These are phyloP conservation scores for Sclerotiophoma versabilis DNA, from an alignment of 2,329 filamentous ascomycete species.

Conservation along the genomic window DNA sequence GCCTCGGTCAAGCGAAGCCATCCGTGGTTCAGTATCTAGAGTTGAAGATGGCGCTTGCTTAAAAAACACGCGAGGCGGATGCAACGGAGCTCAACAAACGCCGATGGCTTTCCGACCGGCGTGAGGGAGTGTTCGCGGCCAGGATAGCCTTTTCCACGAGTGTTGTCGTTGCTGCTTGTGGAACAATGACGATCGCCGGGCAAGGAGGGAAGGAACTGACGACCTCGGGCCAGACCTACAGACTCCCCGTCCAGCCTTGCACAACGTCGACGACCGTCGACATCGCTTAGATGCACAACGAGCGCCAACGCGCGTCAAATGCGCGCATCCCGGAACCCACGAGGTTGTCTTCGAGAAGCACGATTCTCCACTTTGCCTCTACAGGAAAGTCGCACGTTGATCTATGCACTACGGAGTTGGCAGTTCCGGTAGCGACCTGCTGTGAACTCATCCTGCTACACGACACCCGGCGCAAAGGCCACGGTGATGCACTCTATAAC, in stretches of 20 bases:
- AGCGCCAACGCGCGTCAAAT: slow-evolving; percentile 12
- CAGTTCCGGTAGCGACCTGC: slow-evolving; percentile 18
- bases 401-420: slow-evolving; percentile 11
- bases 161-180: slow-evolving; percentile 1
- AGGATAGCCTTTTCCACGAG: neutral
- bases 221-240: slow-evolving; percentile 4
- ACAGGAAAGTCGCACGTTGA: slow-evolving; percentile 8
- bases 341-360: slow-evolving; percentile 8
- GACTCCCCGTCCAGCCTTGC: slow-evolving; percentile 1
- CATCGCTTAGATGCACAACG: slow-evolving; percentile 11
- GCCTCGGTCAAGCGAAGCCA: slow-evolving; percentile 8
- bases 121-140: neutral
- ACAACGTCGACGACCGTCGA: slow-evolving; percentile 3
- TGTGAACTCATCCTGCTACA: slow-evolving; percentile 13
- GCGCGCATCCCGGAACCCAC: slow-evolving; percentile 8
- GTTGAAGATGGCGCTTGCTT: slow-evolving; percentile 4
- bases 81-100: slow-evolving; percentile 17
- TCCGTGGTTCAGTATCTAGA: neutral
- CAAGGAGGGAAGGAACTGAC: slow-evolving; percentile 4
- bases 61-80: neutral
- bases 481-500: neutral
- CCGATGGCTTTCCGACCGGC: neutral
- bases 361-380: neutral
- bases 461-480: slow-evolving; percentile 6
- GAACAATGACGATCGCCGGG: neutral